Evolutionary conservation across 1,139 yeast species (phyloP).

Genomic region (Taphrina communis): DNA sequence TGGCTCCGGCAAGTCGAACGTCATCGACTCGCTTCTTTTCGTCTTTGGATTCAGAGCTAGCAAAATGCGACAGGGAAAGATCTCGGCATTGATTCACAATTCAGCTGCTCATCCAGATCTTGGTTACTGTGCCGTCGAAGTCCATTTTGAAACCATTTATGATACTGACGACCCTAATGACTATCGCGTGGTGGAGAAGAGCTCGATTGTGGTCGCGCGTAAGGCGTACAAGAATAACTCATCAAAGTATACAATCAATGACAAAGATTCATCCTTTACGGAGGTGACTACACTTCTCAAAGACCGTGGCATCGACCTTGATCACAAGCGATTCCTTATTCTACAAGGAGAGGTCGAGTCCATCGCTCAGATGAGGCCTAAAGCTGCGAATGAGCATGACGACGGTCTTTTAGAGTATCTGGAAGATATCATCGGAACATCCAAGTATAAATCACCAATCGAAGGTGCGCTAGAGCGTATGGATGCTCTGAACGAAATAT

Average conservation of each 20-base stretch:
- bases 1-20: conserved; percentile 97
- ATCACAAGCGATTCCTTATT: conserved; percentile 91
- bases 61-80: conserved; percentile 94
- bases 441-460: conserved; percentile 76
- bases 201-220: conserved; percentile 74
- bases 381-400: conserved; percentile 89
- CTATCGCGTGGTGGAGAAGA: conserved; percentile 58
- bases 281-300: conserved; percentile 78
- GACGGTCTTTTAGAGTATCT: conserved; percentile 92
- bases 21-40: conserved; percentile 91
- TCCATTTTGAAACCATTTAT: conserved; percentile 80
- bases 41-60: conserved; percentile 97
- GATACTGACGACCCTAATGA: conserved; percentile 56
- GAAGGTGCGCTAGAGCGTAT: conserved; percentile 67
- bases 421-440: conserved; percentile 96
- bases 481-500: conserved; percentile 74
- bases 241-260: conserved; percentile 79
- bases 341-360: conserved; percentile 98
- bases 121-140: conserved; percentile 84
- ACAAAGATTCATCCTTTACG: conserved; percentile 70
- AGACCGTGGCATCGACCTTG: conserved; percentile 89
- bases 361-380: conserved; percentile 97
- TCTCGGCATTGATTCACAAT: conserved; percentile 88
- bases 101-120: conserved; percentile 68
- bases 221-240: conserved; percentile 77